Conservation (phyloP, 495 filamentous ascomycete genomes). For the Viridothelium virens region DNA sequence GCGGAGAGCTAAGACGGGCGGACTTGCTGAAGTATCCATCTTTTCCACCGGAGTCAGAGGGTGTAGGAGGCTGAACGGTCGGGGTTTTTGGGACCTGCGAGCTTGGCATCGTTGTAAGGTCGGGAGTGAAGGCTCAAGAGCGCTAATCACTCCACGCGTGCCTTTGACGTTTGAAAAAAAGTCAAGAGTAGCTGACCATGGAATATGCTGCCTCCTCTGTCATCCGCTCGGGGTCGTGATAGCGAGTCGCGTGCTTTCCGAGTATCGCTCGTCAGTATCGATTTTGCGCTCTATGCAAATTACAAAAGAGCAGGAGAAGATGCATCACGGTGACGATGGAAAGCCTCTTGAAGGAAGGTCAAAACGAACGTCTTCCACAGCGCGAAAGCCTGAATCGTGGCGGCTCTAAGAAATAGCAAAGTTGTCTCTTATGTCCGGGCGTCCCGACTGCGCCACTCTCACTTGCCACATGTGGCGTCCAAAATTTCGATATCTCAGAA, state of each 20-base stretch:
- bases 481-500: background rate
- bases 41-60: constrained; percentile 32
- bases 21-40: constrained; percentile 37
- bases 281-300: background rate
- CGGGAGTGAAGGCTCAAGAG: background rate
- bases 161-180: background rate
- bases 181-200: background rate
- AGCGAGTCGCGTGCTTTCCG: background rate
- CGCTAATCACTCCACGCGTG: background rate
- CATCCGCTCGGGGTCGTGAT: background rate
- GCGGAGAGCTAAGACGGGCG: constrained; percentile 25
- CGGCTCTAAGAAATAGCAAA: background rate
- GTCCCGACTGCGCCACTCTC: background rate
- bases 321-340: background rate
- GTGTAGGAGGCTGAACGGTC: constrained; percentile 30
- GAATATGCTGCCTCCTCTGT: background rate
- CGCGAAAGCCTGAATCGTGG: background rate
- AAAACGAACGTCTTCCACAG: background rate
- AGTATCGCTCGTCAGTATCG: background rate
- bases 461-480: background rate
- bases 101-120: background rate
- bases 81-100: constrained; percentile 2
- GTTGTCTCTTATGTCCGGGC: background rate
- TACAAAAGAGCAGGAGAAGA: background rate
- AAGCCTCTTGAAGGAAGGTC: background rate